These are phyloP conservation scores for Sporothrix phasma DNA, from an alignment of 2,329 filamentous ascomycete genomes.

Conservation along the genomic window DNA sequence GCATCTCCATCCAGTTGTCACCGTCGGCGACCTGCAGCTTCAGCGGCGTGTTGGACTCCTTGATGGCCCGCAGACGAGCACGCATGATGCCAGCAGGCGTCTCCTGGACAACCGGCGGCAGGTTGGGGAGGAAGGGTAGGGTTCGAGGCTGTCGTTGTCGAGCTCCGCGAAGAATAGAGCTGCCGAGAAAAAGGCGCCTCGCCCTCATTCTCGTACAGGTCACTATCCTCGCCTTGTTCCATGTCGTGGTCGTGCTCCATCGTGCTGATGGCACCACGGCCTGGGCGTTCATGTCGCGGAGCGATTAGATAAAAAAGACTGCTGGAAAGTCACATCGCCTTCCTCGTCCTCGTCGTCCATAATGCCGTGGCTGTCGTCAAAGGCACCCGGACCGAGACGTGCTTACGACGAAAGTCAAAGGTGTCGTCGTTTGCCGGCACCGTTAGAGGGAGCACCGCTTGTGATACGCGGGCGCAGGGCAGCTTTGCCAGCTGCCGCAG, in stretches of 20 bases:
- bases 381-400: conserved; percentile 60
- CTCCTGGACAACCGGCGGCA: conserved; percentile 35
- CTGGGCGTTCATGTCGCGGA: conserved; percentile 64
- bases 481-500: conserved; percentile 2
- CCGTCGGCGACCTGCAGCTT: conserved; percentile 55
- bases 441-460: conserved; percentile 28
- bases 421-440: conserved; percentile 32
- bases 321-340: conserved; percentile 35
- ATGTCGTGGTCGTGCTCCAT: conserved; percentile 54
- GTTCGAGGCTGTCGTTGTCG: conserved; percentile 21
- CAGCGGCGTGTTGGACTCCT: conserved; percentile 47
- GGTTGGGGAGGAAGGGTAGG: conserved; percentile 42
- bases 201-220: conserved; percentile 58
- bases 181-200: conserved; percentile 70
- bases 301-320: conserved; percentile 91
- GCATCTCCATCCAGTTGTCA: conserved; percentile 87
- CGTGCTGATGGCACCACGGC: conserved; percentile 41
- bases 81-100: conserved; percentile 53
- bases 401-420: conserved; percentile 44
- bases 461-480: conserved; percentile 24
- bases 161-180: conserved; percentile 68
- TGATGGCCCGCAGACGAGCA: conserved; percentile 54
- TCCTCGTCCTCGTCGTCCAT: conserved; percentile 50
- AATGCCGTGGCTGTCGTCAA: conserved; percentile 54
- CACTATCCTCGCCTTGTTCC: conserved; percentile 69